Evolutionary conservation across 208 protist genomes (phyloP).

Genomic region (Wallacemonas sp.): DNA sequence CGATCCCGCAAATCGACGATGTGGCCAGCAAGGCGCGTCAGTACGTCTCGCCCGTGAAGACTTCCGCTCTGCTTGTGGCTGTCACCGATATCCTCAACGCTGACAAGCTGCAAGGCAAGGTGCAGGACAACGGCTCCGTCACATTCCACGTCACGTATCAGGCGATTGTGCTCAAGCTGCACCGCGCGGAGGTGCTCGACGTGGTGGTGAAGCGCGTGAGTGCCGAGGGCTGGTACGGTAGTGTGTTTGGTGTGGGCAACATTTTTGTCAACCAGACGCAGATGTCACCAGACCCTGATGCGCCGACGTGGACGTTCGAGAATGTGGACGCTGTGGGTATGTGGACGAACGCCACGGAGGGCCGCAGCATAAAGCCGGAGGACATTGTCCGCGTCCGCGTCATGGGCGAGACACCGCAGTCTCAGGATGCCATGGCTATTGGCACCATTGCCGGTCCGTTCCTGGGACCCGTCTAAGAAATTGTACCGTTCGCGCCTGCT

Average conservation of each 20-base stretch:
- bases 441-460: slow-evolving; percentile 69
- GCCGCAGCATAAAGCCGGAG: slow-evolving; percentile 59
- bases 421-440: slow-evolving; percentile 63
- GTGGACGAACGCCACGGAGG: slow-evolving; percentile 66
- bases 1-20: slow-evolving; percentile 58
- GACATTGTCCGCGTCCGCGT: slow-evolving; percentile 79
- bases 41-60: slow-evolving; percentile 46
- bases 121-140: slow-evolving; percentile 80
- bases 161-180: slow-evolving; percentile 81
- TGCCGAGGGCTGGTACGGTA: slow-evolving; percentile 76
- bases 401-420: slow-evolving; percentile 82
- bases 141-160: slow-evolving; percentile 80
- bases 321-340: slow-evolving; percentile 50
- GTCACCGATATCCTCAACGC: slow-evolving; percentile 82
- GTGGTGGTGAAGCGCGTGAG: slow-evolving; percentile 65
- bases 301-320: slow-evolving; percentile 54
- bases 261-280: slow-evolving; percentile 78
- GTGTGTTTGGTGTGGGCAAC: slow-evolving; percentile 70
- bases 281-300: slow-evolving; percentile 41
- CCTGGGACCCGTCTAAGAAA: slow-evolving; percentile 59
- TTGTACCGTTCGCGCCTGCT: too few species aligned
- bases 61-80: slow-evolving; percentile 74
- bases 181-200: slow-evolving; percentile 86
- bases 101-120: slow-evolving; percentile 66
- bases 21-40: slow-evolving; percentile 30